These are phyloP conservation scores for Cryptococcus deneoformans DNA, from an alignment of 1,284 basidiomycete genomes.

Conservation along the genomic window DNA sequence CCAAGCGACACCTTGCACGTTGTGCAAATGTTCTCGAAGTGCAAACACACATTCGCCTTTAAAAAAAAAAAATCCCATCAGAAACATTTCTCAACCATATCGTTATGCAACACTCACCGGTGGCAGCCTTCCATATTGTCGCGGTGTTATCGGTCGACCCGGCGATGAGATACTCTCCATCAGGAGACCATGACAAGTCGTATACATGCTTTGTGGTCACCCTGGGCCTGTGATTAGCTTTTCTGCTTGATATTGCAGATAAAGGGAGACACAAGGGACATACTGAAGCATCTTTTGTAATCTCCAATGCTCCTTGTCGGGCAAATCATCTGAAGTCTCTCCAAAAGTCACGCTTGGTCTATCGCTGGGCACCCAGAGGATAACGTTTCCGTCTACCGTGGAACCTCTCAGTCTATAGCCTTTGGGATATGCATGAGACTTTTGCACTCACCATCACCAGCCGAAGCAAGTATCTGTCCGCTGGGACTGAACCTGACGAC, in stretches of 20 bases:
- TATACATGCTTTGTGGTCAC: slow-evolving; percentile 89
- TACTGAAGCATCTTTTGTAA: slow-evolving; percentile 83
- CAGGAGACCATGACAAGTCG: slow-evolving; percentile 95
- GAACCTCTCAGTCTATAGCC: slow-evolving; percentile 1
- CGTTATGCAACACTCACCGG: slow-evolving; percentile 24
- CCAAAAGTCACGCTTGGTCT: slow-evolving; percentile 73
- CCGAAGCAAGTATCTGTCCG: slow-evolving; percentile 89
- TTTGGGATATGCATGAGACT: neutral
- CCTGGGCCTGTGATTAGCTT: slow-evolving; percentile 16
- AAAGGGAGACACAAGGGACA: neutral
- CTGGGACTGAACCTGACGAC: slow-evolving; percentile 95
- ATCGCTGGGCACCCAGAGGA: slow-evolving; percentile 86
- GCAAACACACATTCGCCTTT: slow-evolving; percentile 46
- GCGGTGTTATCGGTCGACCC: slow-evolving; percentile 97
- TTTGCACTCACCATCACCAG: slow-evolving; percentile 78
- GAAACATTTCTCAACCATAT: neutral
- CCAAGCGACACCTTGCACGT: slow-evolving; percentile 96
- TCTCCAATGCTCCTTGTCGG: slow-evolving; percentile 95
- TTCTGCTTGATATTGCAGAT: neutral
- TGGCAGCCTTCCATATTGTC: slow-evolving; percentile 46
- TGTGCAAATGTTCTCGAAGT: slow-evolving; percentile 75
- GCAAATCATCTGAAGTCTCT: slow-evolving; percentile 70
- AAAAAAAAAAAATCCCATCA: neutral
- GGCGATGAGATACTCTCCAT: slow-evolving; percentile 87
- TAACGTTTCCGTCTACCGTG: slow-evolving; percentile 84